Base-by-base conservation (phyloP, 495 filamentous ascomycete genomes). In the Penicillium subrubescens region DNA sequence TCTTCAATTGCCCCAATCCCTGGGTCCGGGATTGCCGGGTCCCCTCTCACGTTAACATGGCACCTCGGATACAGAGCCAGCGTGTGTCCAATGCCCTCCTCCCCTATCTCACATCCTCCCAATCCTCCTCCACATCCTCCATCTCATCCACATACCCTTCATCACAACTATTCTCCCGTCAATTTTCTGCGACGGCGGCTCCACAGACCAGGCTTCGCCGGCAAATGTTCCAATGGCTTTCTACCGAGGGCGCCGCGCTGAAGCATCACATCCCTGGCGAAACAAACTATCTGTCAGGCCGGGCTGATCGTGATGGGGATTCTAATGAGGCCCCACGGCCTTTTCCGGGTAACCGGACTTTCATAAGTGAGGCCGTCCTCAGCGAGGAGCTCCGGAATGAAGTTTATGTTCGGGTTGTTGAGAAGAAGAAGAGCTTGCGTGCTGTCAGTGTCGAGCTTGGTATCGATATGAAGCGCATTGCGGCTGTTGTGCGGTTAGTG, bases 401-500 rank as follows among this genome's bases (percentile, higher is more conserved):
- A 58, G 92, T 99, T 59, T 95, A 91, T 75, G 44, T 78, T 14
- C 82, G 82, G 51, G 86, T 97, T 29, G 84, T 88, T 67, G 73
- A 71, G 41, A 59, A 87, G 23, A 89, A 89, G 56, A 79, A 87
- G 75, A 88, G 88, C 63, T 80, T 98, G 52, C 88, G 91, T 64
- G 84, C 83, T 57, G 92, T 96, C 35, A 95, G 92, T 80, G 90
- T 88, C 2, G 82, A 89, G 62, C 79, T 91, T 55, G 84, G 85
- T 17, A 89, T 99, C 11, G 92, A 94, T 64, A 90, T 98, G 81
- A 85, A 90, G 66, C 85, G 95, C 59, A 90, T 99, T 23, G 96
- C 87, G 8, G 95, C 95, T 29, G 91, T 97, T 31, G 89, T 97
- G 21, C 80, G 95, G 63, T 79, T 99, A 71, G 95, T 94, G 74